These are phyloP conservation scores for Botrytis medusae DNA, from an alignment of 2,329 filamentous ascomycete species.

Conservation along the genomic window DNA sequence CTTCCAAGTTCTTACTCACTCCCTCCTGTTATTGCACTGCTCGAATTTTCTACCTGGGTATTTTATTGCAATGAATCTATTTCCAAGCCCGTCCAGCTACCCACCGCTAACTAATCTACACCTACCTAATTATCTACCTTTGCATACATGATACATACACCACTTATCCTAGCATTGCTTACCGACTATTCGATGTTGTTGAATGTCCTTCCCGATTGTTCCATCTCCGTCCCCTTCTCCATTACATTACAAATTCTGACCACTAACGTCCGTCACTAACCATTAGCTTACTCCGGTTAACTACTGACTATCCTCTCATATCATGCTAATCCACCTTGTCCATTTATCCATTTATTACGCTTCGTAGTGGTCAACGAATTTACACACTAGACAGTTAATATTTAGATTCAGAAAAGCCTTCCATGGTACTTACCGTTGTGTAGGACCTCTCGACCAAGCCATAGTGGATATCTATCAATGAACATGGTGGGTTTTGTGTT, in stretches of 20 bases:
- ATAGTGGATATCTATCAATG: conserved; percentile 4
- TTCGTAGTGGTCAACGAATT: not conserved
- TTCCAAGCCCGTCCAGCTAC: not conserved
- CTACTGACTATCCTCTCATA: not conserved
- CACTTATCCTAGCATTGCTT: conserved; percentile 10
- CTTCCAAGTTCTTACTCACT: not conserved
- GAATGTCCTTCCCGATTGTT: conserved; percentile 1
- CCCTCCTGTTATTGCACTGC: not conserved
- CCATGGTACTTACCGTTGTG: conserved; percentile 1
- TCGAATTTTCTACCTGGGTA: not conserved
- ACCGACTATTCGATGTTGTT: conserved; percentile 16
- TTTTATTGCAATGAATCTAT: not conserved
- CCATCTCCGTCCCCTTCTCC: conserved; percentile 7
- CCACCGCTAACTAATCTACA: not conserved
- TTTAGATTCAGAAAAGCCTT: conserved; percentile 7
- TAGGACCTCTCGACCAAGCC: conserved; percentile 4
- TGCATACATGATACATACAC: not conserved
- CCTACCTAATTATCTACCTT: not conserved
- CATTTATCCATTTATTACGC: not conserved
- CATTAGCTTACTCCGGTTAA: not conserved
- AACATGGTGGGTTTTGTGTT: not conserved
- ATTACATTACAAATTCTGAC: not conserved
- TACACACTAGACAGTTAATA: not conserved
- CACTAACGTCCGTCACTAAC: conserved; percentile 1
- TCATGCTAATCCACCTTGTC: not conserved